These are phyloP conservation scores for Geotrichum reessii DNA, from an alignment of 1,139 yeast species.

Conservation along the genomic window DNA sequence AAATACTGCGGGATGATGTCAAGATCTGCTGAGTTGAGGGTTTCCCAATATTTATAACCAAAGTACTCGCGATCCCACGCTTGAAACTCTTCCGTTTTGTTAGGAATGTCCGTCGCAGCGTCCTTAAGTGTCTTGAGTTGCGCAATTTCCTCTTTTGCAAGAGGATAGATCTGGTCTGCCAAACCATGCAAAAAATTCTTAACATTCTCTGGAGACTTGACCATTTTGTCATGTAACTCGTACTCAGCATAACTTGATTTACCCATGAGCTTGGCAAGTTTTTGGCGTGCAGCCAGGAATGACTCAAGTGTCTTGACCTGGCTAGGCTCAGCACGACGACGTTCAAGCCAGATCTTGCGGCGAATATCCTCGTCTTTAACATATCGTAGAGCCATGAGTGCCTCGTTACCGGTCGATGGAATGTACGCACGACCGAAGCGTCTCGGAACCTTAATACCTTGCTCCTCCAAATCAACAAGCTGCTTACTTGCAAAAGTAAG, in stretches of 20 bases:
- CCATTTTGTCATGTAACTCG: constrained; percentile 87
- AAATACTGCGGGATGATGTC: constrained; percentile 45
- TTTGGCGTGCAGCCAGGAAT: constrained; percentile 60
- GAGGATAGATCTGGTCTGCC: constrained; percentile 47
- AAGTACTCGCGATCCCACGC: constrained; percentile 94
- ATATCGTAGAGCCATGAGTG: constrained; percentile 58
- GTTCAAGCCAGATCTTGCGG: constrained; percentile 64
- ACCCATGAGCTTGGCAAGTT: constrained; percentile 71
- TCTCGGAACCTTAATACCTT: constrained; percentile 2
- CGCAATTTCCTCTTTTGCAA: constrained; percentile 57
- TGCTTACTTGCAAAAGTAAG: constrained; percentile 34
- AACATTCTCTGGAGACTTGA: constrained; percentile 73
- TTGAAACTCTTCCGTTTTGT: constrained; percentile 37
- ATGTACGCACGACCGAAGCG: constrained; percentile 40
- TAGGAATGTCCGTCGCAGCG: constrained; percentile 39
- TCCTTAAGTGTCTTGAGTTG: constrained; percentile 27
- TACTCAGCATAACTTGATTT: constrained; percentile 68
- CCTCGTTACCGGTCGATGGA: constrained; percentile 65
- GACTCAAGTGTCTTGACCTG: constrained; percentile 59
- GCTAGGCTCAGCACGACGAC: constrained; percentile 48
- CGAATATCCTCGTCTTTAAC: constrained; percentile 57
- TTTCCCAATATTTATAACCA: constrained; percentile 36
- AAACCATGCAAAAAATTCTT: constrained; percentile 58
- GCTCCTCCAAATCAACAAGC: constrained; percentile 35
- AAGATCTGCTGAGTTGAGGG: constrained; percentile 21